phyloP scores from a whole-genome alignment of 176 grass and related monocot species.

The Carex parvula region DNA sequence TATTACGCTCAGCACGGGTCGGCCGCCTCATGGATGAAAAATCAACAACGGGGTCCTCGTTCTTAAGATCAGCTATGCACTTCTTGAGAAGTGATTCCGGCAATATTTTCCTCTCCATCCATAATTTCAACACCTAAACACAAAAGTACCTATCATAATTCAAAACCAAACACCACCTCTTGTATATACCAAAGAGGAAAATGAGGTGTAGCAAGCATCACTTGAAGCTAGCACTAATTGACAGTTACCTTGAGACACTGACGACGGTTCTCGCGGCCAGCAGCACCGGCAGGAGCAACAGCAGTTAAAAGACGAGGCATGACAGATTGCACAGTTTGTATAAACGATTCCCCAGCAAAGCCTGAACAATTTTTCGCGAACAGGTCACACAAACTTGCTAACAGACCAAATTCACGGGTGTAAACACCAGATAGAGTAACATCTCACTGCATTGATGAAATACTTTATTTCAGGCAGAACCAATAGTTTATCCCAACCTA shows the following conservation, averaged over 20 bases:
- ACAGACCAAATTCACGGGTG: conserved; percentile 31
- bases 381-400: conserved; percentile 31
- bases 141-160: not conserved
- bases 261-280: conserved; percentile 90
- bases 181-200: not conserved
- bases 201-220: not conserved
- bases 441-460: conserved; percentile 30
- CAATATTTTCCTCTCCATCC: conserved; percentile 98
- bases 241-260: conserved; percentile 86
- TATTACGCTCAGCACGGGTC: conserved; percentile 80
- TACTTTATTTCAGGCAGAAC: conserved; percentile 26
- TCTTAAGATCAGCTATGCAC: conserved; percentile 74
- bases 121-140: conserved; percentile 87
- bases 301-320: conserved; percentile 80
- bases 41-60: conserved; percentile 50
- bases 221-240: conserved; percentile 12
- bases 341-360: conserved; percentile 65
- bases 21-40: conserved; percentile 43
- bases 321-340: conserved; percentile 76
- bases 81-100: conserved; percentile 63
- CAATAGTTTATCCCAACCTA: conserved; percentile 21
- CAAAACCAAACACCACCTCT: not conserved
- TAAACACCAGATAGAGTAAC: conserved; percentile 23
- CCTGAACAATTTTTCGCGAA: conserved; percentile 49
- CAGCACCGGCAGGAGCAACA: conserved; percentile 74